Conservation (phyloP, 371 early-diverging fungal genomes). For the Dichotomocladium elegans region DNA sequence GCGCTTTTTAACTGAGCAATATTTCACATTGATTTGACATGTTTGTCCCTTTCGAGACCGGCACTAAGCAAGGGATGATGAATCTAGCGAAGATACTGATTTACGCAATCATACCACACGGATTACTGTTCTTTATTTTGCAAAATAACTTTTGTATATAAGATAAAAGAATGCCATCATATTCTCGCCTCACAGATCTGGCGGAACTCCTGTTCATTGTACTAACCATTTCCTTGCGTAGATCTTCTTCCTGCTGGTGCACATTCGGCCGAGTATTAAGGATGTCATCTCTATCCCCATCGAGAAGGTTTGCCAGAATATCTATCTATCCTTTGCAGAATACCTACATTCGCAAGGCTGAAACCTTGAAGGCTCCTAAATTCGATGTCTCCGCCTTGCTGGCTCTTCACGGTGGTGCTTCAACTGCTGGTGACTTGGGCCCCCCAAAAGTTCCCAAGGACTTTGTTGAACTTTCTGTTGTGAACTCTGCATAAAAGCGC, state of each 20-base stretch:
- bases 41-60: too few species aligned
- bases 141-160: not conserved
- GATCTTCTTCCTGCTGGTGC: too few species aligned
- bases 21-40: too few species aligned
- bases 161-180: not conserved
- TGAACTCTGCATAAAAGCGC: constrained; percentile 76
- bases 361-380: constrained; percentile 99
- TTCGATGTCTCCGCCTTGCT: constrained; percentile 92
- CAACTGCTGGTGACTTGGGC: constrained; percentile 79
- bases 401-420: constrained; percentile 91
- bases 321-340: constrained; percentile 99
- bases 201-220: too few species aligned
- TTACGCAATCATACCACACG: not conserved
- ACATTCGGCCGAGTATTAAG: constrained; percentile 30
- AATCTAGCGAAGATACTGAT: not conserved
- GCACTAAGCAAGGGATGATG: too few species aligned
- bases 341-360: constrained; percentile 97
- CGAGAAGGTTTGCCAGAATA: constrained; percentile 94
- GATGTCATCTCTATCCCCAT: constrained; percentile 94
- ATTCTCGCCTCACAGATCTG: too few species aligned
- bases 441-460: constrained; percentile 63
- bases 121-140: not conserved
- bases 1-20: too few species aligned
- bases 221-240: too few species aligned
- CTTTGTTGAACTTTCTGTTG: constrained; percentile 80